Conservation (phyloP, 177 flowering plant species). For the Tripterygium wilfordii region DNA sequence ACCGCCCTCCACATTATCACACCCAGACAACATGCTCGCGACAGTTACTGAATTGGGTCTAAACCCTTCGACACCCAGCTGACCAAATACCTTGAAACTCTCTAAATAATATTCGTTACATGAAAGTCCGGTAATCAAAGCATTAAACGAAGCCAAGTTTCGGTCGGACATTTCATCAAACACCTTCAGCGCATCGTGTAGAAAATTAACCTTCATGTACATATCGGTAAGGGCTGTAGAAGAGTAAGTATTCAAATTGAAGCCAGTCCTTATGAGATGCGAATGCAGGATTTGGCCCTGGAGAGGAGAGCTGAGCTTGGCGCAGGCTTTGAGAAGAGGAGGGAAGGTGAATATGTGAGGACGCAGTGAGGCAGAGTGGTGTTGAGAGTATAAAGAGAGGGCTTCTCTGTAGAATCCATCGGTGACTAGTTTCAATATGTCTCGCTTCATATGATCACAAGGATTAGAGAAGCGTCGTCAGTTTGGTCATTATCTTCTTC, state of each 20-base stretch:
- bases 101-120: conserved; percentile 35
- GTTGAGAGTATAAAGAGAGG: conserved; percentile 29
- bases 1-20: conserved; percentile 32
- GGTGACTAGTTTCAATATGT: conserved; percentile 33
- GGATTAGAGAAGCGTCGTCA: no score
- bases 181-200: conserved; percentile 38
- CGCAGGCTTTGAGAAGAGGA: conserved; percentile 63
- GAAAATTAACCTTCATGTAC: conserved; percentile 34
- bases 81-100: conserved; percentile 32
- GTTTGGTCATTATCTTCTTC: no score
- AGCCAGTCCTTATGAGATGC: conserved; percentile 54
- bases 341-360: conserved; percentile 55
- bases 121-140: conserved; percentile 48
- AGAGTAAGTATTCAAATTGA: conserved; percentile 22
- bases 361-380: conserved; percentile 25
- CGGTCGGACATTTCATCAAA: conserved; percentile 46
- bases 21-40: conserved; percentile 46
- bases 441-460: conserved; percentile 26
- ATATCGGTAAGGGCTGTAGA: conserved; percentile 43
- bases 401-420: conserved; percentile 52
- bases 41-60: conserved; percentile 57
- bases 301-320: conserved; percentile 24
- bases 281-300: conserved; percentile 47
- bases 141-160: conserved; percentile 35
- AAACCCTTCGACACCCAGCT: conserved; percentile 15